Evolutionary conservation across 208 protist genomes (phyloP).

Genomic region (Porcisia hertigi): DNA sequence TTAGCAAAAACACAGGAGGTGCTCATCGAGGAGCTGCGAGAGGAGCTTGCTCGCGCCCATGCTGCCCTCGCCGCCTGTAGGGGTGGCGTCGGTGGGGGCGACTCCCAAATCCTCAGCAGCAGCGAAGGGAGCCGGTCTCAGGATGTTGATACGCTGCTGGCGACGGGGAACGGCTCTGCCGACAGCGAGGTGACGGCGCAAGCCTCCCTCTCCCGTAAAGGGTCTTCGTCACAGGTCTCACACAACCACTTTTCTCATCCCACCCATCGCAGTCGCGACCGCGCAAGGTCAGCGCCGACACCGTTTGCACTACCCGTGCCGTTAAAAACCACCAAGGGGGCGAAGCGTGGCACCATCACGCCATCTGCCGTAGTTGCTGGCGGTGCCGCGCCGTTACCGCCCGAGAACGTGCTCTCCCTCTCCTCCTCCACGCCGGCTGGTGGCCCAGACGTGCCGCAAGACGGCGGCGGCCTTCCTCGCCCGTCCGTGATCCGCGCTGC

Average conservation of each 20-base stretch:
- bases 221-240: no score
- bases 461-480: conserved; percentile 11
- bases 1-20: conserved; percentile 68
- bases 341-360: conserved; percentile 15
- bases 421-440: neutral
- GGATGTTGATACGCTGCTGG: neutral
- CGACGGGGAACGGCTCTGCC: neutral
- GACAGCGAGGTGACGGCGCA: neutral
- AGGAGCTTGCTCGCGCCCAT: conserved; percentile 45
- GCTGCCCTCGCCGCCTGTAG: conserved; percentile 40
- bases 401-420: neutral
- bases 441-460: neutral
- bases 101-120: neutral
- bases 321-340: neutral
- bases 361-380: neutral
- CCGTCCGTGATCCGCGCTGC: conserved; percentile 20
- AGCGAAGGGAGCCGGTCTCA: neutral
- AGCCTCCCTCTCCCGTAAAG: neutral
- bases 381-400: neutral
- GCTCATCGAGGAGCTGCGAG: conserved; percentile 77
- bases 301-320: neutral
- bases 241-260: neutral
- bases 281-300: neutral
- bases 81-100: neutral
- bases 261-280: neutral